Evolutionary conservation across 2,329 filamentous ascomycete genomes (phyloP), one percentile per base, ranked within the genome.

Genomic region (Microdochium paspali): DNA sequence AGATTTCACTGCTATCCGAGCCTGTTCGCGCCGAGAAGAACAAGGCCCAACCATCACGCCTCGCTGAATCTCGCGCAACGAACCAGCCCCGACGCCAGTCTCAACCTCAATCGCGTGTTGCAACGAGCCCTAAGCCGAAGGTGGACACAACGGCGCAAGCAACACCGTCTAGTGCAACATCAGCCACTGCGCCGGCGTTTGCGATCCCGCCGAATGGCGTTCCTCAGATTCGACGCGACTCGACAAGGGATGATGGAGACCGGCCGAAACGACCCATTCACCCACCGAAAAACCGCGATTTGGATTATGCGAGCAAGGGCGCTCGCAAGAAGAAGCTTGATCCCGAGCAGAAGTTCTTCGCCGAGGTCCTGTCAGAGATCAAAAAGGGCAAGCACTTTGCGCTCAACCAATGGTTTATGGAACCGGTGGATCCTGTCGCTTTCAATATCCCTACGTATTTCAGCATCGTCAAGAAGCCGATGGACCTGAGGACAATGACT

Each of bases 191-290:
- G 4, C 76, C 74, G 25, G 78, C 85, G 0, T 94, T 90, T 65
- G 87, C 89, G 2, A 72, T 94, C 10, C 81, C 85, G 23, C 80
- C 87, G 1, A 82, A 88, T 56, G 88, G 87, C 1, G 76, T 88
- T 32, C 89, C 89, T 9, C 74, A 89, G 32, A 93, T 93, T 53
- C 85, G 93, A 47, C 85, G 91, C 20, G 89, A 94, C 58, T 95
- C 88, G 1, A 84, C 82, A 5, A 85, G 84, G 49, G 76, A 78
- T 4, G 87, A 90, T 55, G 85, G 84, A 48, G 78, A 82, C 53
- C 81, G 93, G 46, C 90, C 91, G 10, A 96, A 96, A 73, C 85
- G 93, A 47, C 89, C 91, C 13, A 95, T 97, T 47, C 89, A 95
- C 58, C 87, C 90, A 9, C 90, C 93, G 0, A 90, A 91, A 60